A percentile compares a stretch with the other conserved stretches of the same genome.
These are phyloP conservation scores for Aspergillus japonicus DNA, from an alignment of 2,329 filamentous ascomycete genomes.

Conservation along the genomic window DNA sequence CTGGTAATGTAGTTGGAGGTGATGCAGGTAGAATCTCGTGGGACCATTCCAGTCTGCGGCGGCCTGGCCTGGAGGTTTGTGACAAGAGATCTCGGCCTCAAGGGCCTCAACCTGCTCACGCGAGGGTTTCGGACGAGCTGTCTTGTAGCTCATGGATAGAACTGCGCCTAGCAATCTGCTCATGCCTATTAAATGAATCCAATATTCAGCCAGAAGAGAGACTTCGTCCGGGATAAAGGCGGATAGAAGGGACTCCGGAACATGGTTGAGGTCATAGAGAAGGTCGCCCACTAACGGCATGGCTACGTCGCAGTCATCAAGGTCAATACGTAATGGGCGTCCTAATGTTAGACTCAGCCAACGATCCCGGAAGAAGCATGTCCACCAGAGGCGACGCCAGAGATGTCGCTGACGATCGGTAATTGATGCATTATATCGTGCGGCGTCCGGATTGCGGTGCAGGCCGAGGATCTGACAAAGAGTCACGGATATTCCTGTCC, in stretches of 20 bases:
- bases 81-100: constrained; percentile 21
- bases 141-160: constrained; percentile 27
- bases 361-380: constrained; percentile 41
- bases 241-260: constrained; percentile 10
- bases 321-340: constrained; percentile 41
- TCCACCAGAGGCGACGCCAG: constrained; percentile 46
- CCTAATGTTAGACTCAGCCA: constrained; percentile 43
- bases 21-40: constrained; percentile 24
- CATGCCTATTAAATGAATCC: constrained; percentile 29
- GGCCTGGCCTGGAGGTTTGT: constrained; percentile 19
- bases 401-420: constrained; percentile 25
- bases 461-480: constrained; percentile 47
- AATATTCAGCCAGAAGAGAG: constrained; percentile 21
- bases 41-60: constrained; percentile 11
- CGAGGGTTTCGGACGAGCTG: constrained; percentile 17
- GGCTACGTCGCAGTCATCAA: constrained; percentile 38
- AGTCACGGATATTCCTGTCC: constrained; percentile 47
- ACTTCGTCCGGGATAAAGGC: constrained; percentile 24
- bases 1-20: constrained; percentile 33
- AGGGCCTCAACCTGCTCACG: constrained; percentile 22
- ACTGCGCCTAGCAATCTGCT: constrained; percentile 26
- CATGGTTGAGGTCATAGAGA: constrained; percentile 21
- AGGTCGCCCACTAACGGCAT: constrained; percentile 31
- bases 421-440: constrained; percentile 20
- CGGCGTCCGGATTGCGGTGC: constrained; percentile 32